Evolutionary conservation across 371 early-diverging fungal species (phyloP).

Genomic region (Mucor irregularis): DNA sequence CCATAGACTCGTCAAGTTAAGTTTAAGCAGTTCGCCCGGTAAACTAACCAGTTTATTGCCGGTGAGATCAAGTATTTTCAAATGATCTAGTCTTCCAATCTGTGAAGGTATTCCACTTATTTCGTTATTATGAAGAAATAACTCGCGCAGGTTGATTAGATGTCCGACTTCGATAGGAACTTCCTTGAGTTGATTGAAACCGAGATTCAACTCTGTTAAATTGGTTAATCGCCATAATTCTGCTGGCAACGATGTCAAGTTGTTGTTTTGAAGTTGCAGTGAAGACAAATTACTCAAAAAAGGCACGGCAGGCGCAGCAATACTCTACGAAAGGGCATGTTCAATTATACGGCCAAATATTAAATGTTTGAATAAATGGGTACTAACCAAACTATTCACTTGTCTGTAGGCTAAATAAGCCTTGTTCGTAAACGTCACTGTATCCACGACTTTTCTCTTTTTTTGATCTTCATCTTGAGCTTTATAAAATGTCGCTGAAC

Average conservation of each 20-base stretch:
- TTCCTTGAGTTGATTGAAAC: constrained; percentile 81
- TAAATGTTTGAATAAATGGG: neutral
- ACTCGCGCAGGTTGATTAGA: constrained; percentile 76
- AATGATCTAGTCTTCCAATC: constrained; percentile 37
- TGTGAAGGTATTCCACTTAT: constrained; percentile 86
- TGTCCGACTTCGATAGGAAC: constrained; percentile 91
- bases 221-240: constrained; percentile 70
- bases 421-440: constrained; percentile 22
- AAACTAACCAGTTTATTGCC: constrained; percentile 53
- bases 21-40: constrained; percentile 40
- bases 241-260: constrained; percentile 70
- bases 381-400: constrained; percentile 28
- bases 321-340: constrained; percentile 22
- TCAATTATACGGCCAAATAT: neutral
- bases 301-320: constrained; percentile 42
- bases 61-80: constrained; percentile 59
- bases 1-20: constrained; percentile 29
- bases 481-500: constrained; percentile 29
- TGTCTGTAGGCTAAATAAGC: constrained; percentile 28
- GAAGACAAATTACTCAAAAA: constrained; percentile 60
- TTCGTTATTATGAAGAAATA: constrained; percentile 92
- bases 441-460: constrained; percentile 14
- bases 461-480: constrained; percentile 8
- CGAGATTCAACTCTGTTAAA: constrained; percentile 78
- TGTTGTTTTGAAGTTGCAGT: constrained; percentile 91